Conservation (phyloP, 2,329 filamentous ascomycete species). For the Cladosporium sp. region DNA sequence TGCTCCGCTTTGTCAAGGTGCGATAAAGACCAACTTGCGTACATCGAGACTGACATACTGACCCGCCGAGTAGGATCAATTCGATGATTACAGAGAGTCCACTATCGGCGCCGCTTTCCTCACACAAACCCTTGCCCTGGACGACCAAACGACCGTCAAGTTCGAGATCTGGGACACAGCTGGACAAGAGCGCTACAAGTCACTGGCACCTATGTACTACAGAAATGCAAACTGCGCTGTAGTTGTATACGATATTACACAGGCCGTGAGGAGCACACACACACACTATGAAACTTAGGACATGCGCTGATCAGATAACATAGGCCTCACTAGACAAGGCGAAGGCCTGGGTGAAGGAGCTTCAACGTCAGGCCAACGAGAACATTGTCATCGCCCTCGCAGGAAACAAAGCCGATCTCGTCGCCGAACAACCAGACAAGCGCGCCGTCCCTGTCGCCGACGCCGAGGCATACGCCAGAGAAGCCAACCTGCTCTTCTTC, state of each 20-base stretch:
- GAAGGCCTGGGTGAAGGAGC: conserved; percentile 98
- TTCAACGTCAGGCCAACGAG: conserved; percentile 97
- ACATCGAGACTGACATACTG: not conserved
- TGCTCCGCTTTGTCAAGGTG: conserved; percentile 97
- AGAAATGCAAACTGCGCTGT: conserved; percentile 98
- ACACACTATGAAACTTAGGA: not conserved
- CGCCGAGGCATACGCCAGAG: conserved; percentile 90
- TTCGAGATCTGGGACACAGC: conserved; percentile 99
- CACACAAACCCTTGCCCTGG: conserved; percentile 96
- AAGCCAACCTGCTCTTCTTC: conserved; percentile 94
- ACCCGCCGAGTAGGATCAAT: conserved; percentile 77
- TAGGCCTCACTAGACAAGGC: conserved; percentile 97
- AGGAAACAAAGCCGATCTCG: conserved; percentile 96
- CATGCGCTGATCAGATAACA: conserved; percentile 25
- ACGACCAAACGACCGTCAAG: conserved; percentile 97
- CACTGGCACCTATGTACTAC: conserved; percentile 98
- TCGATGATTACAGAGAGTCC: conserved; percentile 96
- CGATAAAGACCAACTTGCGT: conserved; percentile 27
- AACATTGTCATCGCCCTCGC: conserved; percentile 99
- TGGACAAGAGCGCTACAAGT: conserved; percentile 98
- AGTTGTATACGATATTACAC: conserved; percentile 98
- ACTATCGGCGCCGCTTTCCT: conserved; percentile 98
- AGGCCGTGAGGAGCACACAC: conserved; percentile 72
- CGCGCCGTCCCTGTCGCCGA: conserved; percentile 85
- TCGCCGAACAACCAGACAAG: conserved; percentile 92